These are phyloP conservation scores for Myxozyma mucilagina DNA, from an alignment of 805 yeast genomes.

Conservation along the genomic window DNA sequence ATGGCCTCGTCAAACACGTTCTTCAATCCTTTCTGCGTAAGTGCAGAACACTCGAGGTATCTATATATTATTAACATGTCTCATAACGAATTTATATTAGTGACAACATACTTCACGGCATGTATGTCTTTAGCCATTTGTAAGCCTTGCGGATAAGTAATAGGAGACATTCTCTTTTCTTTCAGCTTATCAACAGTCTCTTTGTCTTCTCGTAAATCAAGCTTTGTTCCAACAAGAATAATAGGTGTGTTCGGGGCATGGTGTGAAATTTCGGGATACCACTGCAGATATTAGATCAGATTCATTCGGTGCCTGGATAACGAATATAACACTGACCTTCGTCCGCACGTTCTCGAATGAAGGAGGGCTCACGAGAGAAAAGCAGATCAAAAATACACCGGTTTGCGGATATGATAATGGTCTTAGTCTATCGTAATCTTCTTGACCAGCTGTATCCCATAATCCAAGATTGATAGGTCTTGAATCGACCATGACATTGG, in stretches of 20 bases:
- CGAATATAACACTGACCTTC: slow-evolving; percentile 42
- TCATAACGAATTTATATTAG: not conserved
- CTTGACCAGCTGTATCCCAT: slow-evolving; percentile 97
- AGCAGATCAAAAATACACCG: slow-evolving; percentile 82
- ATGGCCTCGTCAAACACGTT: slow-evolving; percentile 84
- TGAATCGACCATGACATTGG: slow-evolving; percentile 78
- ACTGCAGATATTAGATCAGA: slow-evolving; percentile 33
- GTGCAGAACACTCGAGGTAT: slow-evolving; percentile 80
- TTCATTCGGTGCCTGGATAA: not conserved
- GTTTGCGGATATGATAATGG: slow-evolving; percentile 92
- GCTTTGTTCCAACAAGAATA: slow-evolving; percentile 82
- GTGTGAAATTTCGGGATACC: slow-evolving; percentile 85
- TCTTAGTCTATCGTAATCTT: slow-evolving; percentile 84
- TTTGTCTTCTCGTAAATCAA: slow-evolving; percentile 80
- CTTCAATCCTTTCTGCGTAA: slow-evolving; percentile 82
- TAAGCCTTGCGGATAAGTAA: slow-evolving; percentile 61
- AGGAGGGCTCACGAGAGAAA: slow-evolving; percentile 77
- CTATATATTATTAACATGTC: not conserved
- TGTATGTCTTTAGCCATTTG: slow-evolving; percentile 69
- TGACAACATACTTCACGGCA: slow-evolving; percentile 56
- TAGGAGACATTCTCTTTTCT: slow-evolving; percentile 62
- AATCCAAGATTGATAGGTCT: slow-evolving; percentile 81
- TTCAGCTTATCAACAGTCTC: slow-evolving; percentile 65
- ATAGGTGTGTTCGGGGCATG: slow-evolving; percentile 73
- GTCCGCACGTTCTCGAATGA: slow-evolving; percentile 77